A percentile compares a stretch with the other conserved stretches of the same genome.
Evolutionary conservation across 2,329 filamentous ascomycete species (phyloP).

Genomic region (Cladophialophora immunda): DNA sequence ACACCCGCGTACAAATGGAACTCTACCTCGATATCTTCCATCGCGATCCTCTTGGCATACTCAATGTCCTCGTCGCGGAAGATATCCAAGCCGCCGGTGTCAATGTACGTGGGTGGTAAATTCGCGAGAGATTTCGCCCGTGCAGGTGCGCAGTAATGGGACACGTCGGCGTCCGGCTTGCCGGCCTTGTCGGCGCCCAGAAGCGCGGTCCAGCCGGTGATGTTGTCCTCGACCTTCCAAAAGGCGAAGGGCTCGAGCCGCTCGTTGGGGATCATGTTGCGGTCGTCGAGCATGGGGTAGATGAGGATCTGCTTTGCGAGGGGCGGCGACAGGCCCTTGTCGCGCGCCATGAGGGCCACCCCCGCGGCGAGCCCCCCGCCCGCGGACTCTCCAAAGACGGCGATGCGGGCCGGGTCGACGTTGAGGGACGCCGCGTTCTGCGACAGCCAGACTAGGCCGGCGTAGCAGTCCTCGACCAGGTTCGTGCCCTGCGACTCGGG

Average conservation of each 20-base stretch:
- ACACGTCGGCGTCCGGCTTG: conserved; percentile 43
- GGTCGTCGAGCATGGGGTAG: conserved; percentile 60
- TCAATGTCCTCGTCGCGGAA: conserved; percentile 54
- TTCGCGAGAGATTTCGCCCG: conserved; percentile 45
- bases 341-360: conserved; percentile 50
- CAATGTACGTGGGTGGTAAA: conserved; percentile 56
- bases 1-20: conserved; percentile 56
- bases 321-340: conserved; percentile 44
- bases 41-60: conserved; percentile 53
- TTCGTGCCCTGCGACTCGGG: conserved; percentile 41
- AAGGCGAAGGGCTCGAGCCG: conserved; percentile 47
- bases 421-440: conserved; percentile 50
- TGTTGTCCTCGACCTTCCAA: conserved; percentile 52
- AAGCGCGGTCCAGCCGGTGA: conserved; percentile 53
- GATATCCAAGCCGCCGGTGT: conserved; percentile 55
- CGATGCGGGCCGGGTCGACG: conserved; percentile 52
- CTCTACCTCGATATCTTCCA: conserved; percentile 53
- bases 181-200: conserved; percentile 41
- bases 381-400: conserved; percentile 54
- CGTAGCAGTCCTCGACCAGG: conserved; percentile 43
- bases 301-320: conserved; percentile 55
- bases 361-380: conserved; percentile 55
- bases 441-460: conserved; percentile 50
- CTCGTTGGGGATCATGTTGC: conserved; percentile 43
- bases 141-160: conserved; percentile 50